Conservation (phyloP, 2,329 filamentous ascomycete genomes). For the Fusarium burgessii region DNA sequence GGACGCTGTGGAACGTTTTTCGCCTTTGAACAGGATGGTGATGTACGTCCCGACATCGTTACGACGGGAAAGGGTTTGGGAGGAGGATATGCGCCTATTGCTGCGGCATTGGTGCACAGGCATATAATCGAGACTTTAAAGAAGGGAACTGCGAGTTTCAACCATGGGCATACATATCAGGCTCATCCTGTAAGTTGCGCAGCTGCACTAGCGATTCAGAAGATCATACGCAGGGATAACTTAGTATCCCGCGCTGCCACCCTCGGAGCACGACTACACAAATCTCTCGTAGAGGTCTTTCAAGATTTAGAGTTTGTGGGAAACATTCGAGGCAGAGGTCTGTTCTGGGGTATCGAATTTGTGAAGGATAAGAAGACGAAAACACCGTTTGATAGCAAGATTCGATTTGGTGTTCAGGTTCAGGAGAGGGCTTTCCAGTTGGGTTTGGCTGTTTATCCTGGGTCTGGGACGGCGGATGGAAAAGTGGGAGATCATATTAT, state of each 20-base stretch:
- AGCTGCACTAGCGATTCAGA: constrained; percentile 72
- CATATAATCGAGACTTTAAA: constrained; percentile 61
- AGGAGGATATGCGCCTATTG: constrained; percentile 72
- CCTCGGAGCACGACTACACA: constrained; percentile 64
- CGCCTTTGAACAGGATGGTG: constrained; percentile 70
- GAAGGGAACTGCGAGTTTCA: constrained; percentile 52
- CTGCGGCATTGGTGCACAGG: constrained; percentile 67
- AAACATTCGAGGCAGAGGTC: constrained; percentile 69
- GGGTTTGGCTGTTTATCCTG: constrained; percentile 69
- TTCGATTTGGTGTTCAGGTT: constrained; percentile 45
- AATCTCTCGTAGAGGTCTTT: constrained; percentile 58
- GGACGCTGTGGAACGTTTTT: constrained; percentile 70
- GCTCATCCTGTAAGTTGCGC: constrained; percentile 70
- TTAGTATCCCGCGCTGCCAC: constrained; percentile 68
- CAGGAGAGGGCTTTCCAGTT: constrained; percentile 47
- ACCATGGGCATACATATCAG: constrained; percentile 73
- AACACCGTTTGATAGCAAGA: constrained; percentile 49
- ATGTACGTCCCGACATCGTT: constrained; percentile 71
- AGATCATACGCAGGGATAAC: constrained; percentile 66
- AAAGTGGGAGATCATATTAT: constrained; percentile 75
- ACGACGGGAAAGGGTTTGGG: constrained; percentile 75
- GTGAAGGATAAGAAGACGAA: constrained; percentile 54
- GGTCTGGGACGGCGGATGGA: constrained; percentile 70
- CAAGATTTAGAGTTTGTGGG: constrained; percentile 64
- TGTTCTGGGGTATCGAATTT: constrained; percentile 63